Conservation (phyloP, 257 asterid species). For the Petrea volubilis region DNA sequence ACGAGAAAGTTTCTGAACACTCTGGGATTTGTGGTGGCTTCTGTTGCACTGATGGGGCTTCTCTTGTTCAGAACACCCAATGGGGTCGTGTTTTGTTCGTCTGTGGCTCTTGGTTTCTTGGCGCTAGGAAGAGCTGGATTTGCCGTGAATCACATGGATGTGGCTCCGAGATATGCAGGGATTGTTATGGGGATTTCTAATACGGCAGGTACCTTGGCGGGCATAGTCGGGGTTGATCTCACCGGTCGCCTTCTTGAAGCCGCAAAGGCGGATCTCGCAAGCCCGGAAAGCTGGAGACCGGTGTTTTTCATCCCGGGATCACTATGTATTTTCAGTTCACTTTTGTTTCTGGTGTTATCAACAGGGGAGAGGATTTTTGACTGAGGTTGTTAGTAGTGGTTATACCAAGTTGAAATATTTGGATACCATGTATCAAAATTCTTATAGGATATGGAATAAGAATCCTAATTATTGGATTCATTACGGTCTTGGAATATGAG, state of each 20-base stretch:
- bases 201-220: constrained; percentile 94
- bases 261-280: constrained; percentile 77
- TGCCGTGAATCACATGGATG: constrained; percentile 94
- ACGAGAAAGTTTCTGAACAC: constrained; percentile 83
- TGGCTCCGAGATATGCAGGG: constrained; percentile 95
- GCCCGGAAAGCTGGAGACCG: constrained; percentile 82
- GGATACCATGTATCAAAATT: constrained; percentile 11
- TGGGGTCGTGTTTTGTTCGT: constrained; percentile 78
- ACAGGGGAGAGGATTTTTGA: constrained; percentile 95
- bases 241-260: constrained; percentile 91
- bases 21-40: constrained; percentile 71
- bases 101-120: constrained; percentile 85
- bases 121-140: constrained; percentile 98
- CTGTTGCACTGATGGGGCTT: constrained; percentile 69
- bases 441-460: no score
- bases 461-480: not conserved
- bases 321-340: constrained; percentile 75
- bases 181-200: constrained; percentile 94
- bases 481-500: not conserved
- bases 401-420: constrained; percentile 3
- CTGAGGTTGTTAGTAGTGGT: constrained; percentile 26
- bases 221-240: constrained; percentile 84
- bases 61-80: constrained; percentile 73
- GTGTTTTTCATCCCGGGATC: constrained; percentile 79
- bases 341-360: constrained; percentile 65